These are phyloP conservation scores for Protea cynaroides DNA, from an alignment of 164 flowering plant species.

Conservation along the genomic window DNA sequence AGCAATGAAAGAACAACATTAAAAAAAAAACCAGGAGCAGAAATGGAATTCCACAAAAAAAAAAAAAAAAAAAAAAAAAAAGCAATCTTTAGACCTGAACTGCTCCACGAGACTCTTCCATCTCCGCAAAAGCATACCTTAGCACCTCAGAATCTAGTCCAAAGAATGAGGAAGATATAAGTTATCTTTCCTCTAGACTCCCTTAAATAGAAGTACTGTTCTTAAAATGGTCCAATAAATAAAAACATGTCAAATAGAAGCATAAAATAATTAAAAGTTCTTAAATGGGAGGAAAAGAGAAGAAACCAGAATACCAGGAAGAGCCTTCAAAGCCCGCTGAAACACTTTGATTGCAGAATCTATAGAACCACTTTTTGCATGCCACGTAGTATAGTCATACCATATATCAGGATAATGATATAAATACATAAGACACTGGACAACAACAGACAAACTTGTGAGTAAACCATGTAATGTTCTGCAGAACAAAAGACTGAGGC, in stretches of 20 bases:
- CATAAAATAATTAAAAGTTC: too few species aligned
- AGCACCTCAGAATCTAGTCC: constrained; percentile 72
- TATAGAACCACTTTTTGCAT: constrained; percentile 70
- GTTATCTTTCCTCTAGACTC: neutral
- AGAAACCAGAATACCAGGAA: constrained; percentile 59
- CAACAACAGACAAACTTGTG: constrained; percentile 9
- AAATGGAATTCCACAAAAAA: too few species aligned
- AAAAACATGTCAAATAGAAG: too few species aligned
- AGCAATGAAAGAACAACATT: neutral
- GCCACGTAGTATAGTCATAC: constrained; percentile 98
- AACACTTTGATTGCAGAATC: constrained; percentile 88
- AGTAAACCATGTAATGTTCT: constrained; percentile 2
- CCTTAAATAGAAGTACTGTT: too few species aligned
- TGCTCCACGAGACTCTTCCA: constrained; percentile 94
- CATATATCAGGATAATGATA: constrained; percentile 97
- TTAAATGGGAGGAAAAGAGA: neutral
- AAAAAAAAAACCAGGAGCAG: neutral
- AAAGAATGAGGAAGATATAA: neutral
- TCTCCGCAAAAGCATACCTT: constrained; percentile 89
- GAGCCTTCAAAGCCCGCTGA: constrained; percentile 89
- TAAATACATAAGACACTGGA: constrained; percentile 91
- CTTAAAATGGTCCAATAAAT: too few species aligned
- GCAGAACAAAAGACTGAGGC: neutral
- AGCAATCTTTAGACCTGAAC: constrained; percentile 45
- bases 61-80: too few species aligned